phyloP scores from a whole-genome alignment of 2,329 filamentous ascomycete species.

The Fusarium paranaense region DNA sequence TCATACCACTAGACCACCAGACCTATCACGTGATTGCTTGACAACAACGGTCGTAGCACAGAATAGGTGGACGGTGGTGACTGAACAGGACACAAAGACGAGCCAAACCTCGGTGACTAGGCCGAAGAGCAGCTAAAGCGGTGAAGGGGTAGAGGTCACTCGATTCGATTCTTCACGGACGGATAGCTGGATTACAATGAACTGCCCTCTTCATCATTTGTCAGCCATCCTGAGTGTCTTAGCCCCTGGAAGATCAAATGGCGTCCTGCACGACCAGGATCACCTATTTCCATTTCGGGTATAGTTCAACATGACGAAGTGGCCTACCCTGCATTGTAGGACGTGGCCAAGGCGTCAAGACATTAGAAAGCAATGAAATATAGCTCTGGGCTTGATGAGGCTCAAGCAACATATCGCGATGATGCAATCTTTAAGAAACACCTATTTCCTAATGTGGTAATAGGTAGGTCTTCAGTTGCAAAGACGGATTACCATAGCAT shows the following conservation, averaged over 20 bases:
- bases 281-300: not conserved
- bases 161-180: not conserved
- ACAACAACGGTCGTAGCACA: fast-evolving
- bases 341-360: too few species aligned
- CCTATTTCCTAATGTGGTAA: not conserved
- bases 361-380: not conserved
- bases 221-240: not conserved
- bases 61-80: not conserved
- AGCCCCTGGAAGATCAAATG: not conserved
- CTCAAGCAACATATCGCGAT: not conserved
- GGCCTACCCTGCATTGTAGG: not conserved
- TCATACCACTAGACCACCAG: constrained; percentile 5
- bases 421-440: not conserved
- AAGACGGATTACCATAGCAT: not conserved
- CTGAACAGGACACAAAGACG: not conserved
- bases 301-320: not conserved
- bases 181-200: not conserved
- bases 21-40: not conserved
- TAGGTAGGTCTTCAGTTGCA: not conserved
- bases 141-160: not conserved
- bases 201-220: not conserved
- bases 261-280: not conserved
- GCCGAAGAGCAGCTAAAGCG: not conserved
- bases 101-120: not conserved
- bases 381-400: not conserved